Evolutionary conservation across 179 eudicot genomes (phyloP).

Genomic region (Heliamphora pulchella): DNA sequence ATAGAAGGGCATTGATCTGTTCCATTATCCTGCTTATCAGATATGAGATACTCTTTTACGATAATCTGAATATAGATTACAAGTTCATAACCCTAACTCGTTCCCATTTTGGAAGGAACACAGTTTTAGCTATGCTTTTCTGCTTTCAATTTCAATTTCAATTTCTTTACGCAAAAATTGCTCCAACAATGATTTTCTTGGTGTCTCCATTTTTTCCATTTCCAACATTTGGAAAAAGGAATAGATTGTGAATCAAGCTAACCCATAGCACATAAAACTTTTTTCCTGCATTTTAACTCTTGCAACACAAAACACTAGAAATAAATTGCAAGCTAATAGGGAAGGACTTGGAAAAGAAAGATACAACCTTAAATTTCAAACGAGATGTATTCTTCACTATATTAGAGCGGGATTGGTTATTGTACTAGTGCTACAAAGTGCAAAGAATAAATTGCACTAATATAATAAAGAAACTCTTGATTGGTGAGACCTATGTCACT

Average conservation of each 20-base stretch:
- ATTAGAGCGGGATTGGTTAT: not conserved
- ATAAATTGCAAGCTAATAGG: not conserved
- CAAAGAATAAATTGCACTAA: no score
- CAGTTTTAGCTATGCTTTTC: not conserved
- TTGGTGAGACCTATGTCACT: no score
- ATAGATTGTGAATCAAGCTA: not conserved
- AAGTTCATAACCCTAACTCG: no score
- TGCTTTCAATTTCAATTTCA: not conserved
- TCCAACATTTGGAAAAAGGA: not conserved
- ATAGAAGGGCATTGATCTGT: not conserved
- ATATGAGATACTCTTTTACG: no score
- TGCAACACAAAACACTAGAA: slow-evolving; percentile 5
- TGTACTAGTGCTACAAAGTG: no score
- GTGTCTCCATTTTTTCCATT: not conserved
- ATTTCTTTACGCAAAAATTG: no score
- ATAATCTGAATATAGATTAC: no score
- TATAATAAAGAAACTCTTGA: no score
- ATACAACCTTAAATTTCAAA: not conserved
- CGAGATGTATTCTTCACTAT: not conserved
- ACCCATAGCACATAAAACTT: not conserved
- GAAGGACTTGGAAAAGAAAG: not conserved
- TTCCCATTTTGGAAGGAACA: no score
- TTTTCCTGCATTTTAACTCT: not conserved
- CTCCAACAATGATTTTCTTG: no score
- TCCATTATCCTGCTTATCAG: not conserved